Evolutionary conservation across 345 rosid genomes (phyloP), one percentile per base, ranked within the genome.

Genomic region (Camelina laxa): DNA sequence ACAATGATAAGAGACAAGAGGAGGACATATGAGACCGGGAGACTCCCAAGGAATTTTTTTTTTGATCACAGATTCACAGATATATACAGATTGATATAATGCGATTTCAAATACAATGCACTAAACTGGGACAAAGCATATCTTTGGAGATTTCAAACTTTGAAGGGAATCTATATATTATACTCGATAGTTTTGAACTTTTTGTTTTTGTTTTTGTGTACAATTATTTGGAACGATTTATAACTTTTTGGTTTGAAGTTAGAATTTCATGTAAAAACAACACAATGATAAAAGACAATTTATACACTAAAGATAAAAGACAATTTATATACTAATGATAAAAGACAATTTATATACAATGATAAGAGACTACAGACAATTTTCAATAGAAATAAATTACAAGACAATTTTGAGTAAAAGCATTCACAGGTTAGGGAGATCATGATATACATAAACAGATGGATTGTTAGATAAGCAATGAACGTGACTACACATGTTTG

Each of bases 51-150:
- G 17, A 65, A 65, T 7, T n/a, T 12, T 30, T 7, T n/a, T 12
- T 30, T 56, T 12, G 7, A 61, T 41, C 7, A 21, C 41, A 64
- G 5, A n/a, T 27, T 27, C 30, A 27, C 30, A 27, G 5, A 27
- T 63, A n/a, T n/a, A n/a, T n/a, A 21, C 41, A 64, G 5, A n/a
- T 27, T 27, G 5, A 27, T 63, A 64, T 63, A 61, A 64, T 64
- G 24, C 9, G 47, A 48, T 47, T 35, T 58, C 41, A 47, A 48
- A 57, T 65, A 57, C 72, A 57, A 36, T 48, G 42, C 30, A 36
- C 58, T 57, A 57, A 36, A 19, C 5, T 53, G 38, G 3, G 68
- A 75, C 73, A 67, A 10, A 65, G 19, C 73, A 75, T 59, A 75
- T 75, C 54, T 75, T 67, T 13, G 38, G 60, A 60, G 74, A 75